Evolutionary conservation across 441 rosid species (phyloP).

Genomic region (Populus hybrid): DNA sequence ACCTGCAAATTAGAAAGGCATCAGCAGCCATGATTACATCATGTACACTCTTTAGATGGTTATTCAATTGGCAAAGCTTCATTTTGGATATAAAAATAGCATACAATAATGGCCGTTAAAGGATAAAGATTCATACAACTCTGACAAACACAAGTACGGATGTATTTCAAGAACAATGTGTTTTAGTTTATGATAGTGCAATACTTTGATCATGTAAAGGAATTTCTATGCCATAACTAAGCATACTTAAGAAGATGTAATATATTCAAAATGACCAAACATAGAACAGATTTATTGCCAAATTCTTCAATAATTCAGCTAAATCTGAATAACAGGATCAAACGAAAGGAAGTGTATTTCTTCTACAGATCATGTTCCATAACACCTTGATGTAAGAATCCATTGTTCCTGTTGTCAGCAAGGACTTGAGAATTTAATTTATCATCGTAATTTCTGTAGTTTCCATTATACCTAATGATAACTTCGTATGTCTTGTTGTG

Average conservation of each 20-base stretch:
- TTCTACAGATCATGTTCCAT: conserved; percentile 3
- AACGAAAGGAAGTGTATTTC: background rate
- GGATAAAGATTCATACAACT: background rate
- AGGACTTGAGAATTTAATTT: background rate
- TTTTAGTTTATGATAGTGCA: background rate
- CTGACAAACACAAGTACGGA: background rate
- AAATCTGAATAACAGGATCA: background rate
- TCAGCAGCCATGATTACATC: conserved; percentile 5
- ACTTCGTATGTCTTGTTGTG: background rate
- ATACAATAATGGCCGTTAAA: background rate
- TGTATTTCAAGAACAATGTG: background rate
- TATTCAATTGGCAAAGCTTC: conserved; percentile 2
- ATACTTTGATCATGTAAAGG: background rate
- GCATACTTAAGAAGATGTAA: background rate
- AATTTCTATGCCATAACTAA: background rate
- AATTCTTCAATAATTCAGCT: background rate
- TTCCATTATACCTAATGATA: background rate
- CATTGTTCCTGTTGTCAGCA: background rate
- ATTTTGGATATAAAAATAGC: background rate
- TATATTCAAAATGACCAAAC: background rate
- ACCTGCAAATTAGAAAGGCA: conserved; percentile 53
- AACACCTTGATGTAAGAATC: background rate
- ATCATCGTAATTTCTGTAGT: background rate
- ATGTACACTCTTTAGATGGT: background rate
- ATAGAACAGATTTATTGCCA: background rate